Conservation (phyloP, 108 stramenopile genomes). For the Pseudonitzschia delicatissima region DNA sequence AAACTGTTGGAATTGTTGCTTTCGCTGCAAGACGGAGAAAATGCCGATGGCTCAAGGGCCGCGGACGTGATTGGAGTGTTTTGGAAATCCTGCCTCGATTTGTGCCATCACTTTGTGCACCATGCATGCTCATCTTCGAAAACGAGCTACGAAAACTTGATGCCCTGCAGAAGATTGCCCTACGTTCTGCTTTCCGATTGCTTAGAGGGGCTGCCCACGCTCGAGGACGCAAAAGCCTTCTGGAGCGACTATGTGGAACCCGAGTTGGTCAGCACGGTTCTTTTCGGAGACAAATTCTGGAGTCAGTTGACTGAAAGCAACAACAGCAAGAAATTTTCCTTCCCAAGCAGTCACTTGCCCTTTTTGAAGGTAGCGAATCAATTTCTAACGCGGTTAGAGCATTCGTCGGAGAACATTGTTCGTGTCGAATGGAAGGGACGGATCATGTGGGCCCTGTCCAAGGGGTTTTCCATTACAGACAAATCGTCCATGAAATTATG, state of each 20-base stretch:
- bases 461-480: slow-evolving; percentile 71
- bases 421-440: slow-evolving; percentile 55
- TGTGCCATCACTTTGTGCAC: slow-evolving; percentile 37
- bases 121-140: slow-evolving; percentile 11
- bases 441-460: slow-evolving; percentile 50
- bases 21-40: not conserved
- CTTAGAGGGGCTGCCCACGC: slow-evolving; percentile 42
- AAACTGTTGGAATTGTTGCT: slow-evolving; percentile 20
- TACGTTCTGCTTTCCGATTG: slow-evolving; percentile 64
- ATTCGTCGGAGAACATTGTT: slow-evolving; percentile 21
- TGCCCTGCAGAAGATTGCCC: slow-evolving; percentile 42
- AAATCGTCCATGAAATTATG: slow-evolving; percentile 67
- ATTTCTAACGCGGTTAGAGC: slow-evolving; percentile 36
- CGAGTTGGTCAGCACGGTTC: slow-evolving; percentile 9
- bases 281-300: slow-evolving; percentile 41
- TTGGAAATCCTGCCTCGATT: slow-evolving; percentile 29
- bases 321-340: slow-evolving; percentile 22
- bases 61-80: slow-evolving; percentile 11
- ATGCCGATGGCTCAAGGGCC: not conserved
- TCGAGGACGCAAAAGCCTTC: slow-evolving; percentile 30
- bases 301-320: slow-evolving; percentile 5
- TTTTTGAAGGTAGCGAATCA: slow-evolving; percentile 62
- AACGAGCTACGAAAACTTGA: slow-evolving; percentile 18
- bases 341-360: slow-evolving; percentile 29
- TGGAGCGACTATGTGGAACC: slow-evolving; percentile 44